phyloP scores from a whole-genome alignment of 2,329 filamentous ascomycete genomes.

The Epichloe glyceriae region DNA sequence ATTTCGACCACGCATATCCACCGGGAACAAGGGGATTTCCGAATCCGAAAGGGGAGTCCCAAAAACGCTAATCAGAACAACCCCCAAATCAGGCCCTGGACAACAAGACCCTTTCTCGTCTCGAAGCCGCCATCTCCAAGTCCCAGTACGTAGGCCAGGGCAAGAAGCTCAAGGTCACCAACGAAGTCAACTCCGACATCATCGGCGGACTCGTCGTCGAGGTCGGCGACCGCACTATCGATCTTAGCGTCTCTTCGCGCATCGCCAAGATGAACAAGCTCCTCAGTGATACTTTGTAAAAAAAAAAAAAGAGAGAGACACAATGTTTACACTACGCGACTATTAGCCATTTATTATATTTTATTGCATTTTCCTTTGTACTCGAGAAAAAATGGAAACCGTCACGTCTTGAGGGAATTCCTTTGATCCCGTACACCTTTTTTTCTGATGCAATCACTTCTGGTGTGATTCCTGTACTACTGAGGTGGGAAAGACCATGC shows the following conservation, averaged over 20 bases:
- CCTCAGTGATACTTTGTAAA: slow-evolving; percentile 92
- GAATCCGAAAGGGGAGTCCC: neutral
- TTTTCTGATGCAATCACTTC: too few relatives aligned
- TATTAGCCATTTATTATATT: slow-evolving; percentile 12
- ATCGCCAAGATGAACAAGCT: slow-evolving; percentile 99
- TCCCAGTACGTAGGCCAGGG: slow-evolving; percentile 76
- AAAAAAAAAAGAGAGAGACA: slow-evolving; percentile 11
- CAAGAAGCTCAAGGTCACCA: slow-evolving; percentile 96
- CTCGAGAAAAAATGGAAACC: too few relatives aligned
- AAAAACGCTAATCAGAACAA: neutral
- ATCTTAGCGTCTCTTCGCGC: slow-evolving; percentile 89
- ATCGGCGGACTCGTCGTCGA: slow-evolving; percentile 89
- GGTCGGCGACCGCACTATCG: slow-evolving; percentile 94
- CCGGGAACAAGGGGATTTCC: too few relatives aligned
- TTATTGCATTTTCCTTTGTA: slow-evolving; percentile 12
- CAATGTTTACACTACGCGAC: neutral
- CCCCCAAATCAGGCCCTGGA: slow-evolving; percentile 59
- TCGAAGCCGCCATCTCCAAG: slow-evolving; percentile 82
- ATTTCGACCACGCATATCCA: neutral
- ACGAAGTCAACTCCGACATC: slow-evolving; percentile 90
- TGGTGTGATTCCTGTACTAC: too few relatives aligned
- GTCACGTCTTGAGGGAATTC: too few relatives aligned
- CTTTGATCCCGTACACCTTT: too few relatives aligned
- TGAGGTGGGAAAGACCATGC: too few relatives aligned
- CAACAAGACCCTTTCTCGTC: slow-evolving; percentile 67